Conservation (phyloP, 371 early-diverging fungal genomes). For the Entomophthora muscae region DNA sequence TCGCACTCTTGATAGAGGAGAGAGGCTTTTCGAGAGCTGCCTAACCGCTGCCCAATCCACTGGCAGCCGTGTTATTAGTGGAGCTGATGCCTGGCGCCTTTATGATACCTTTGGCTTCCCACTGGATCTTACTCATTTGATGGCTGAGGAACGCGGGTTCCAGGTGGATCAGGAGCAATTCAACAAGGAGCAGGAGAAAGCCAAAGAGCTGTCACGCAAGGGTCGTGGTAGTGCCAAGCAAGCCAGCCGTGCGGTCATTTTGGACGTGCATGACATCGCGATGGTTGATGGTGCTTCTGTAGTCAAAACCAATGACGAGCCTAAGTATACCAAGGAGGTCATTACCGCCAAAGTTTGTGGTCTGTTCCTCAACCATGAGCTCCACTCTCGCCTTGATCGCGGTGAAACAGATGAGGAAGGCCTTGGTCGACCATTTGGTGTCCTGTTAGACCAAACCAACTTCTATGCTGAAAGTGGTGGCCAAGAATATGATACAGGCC, state of each 20-base stretch:
- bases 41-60: conserved; percentile 48
- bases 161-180: conserved; percentile 77
- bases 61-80: conserved; percentile 43
- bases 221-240: conserved; percentile 35
- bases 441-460: conserved; percentile 94
- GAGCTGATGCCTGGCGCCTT: conserved; percentile 91
- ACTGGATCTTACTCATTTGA: conserved; percentile 93
- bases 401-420: conserved; percentile 18
- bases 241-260: conserved; percentile 32
- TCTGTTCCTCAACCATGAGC: conserved; percentile 38
- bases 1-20: conserved; percentile 96
- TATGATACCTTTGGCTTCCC: conserved; percentile 99
- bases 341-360: conserved; percentile 51
- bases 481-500: conserved; percentile 95
- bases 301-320: conserved; percentile 76
- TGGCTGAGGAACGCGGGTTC: conserved; percentile 94
- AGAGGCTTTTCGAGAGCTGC: conserved; percentile 78
- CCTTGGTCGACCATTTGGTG: conserved; percentile 30
- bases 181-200: conserved; percentile 56
- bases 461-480: conserved; percentile 99
- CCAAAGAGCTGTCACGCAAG: conserved; percentile 62
- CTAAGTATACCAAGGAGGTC: conserved; percentile 62
- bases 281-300: conserved; percentile 51
- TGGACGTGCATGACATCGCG: conserved; percentile 86
- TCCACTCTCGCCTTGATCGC: conserved; percentile 26